Conservation (phyloP, 2,329 filamentous ascomycete genomes). For the Monosporascus sp. region DNA sequence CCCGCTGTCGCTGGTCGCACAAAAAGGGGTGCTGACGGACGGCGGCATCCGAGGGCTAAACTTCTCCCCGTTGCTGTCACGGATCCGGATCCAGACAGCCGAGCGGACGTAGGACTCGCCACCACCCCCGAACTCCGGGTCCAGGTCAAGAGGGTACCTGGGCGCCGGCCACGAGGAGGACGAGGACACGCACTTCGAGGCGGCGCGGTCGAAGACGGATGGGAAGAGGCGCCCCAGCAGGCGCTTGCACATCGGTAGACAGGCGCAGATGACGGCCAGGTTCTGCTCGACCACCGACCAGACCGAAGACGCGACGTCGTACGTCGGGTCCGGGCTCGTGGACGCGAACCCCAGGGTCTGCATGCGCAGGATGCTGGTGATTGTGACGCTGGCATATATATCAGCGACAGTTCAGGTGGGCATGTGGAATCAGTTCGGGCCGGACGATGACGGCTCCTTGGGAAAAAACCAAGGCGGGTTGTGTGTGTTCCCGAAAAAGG, state of each 20-base stretch:
- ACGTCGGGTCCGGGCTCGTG: slow-evolving; percentile 29
- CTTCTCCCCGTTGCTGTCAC: slow-evolving; percentile 23
- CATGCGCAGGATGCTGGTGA: slow-evolving; percentile 37
- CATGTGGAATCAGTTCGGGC: too few relatives aligned
- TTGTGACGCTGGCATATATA: slow-evolving; percentile 23
- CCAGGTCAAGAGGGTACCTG: too few relatives aligned
- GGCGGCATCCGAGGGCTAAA: slow-evolving; percentile 20
- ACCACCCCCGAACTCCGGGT: too few relatives aligned
- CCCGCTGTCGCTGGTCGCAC: slow-evolving; percentile 16
- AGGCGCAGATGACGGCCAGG: slow-evolving; percentile 34
- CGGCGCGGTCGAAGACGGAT: slow-evolving; percentile 19
- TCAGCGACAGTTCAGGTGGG: not conserved
- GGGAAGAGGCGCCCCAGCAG: slow-evolving; percentile 33
- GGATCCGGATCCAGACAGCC: slow-evolving; percentile 26
- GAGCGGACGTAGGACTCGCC: too few relatives aligned
- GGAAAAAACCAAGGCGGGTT: too few relatives aligned
- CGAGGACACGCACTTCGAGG: too few relatives aligned
- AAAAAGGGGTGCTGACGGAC: slow-evolving; percentile 16
- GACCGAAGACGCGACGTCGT: slow-evolving; percentile 31
- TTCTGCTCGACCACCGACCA: slow-evolving; percentile 37
- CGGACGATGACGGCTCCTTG: too few relatives aligned
- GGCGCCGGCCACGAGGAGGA: too few relatives aligned
- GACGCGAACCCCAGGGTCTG: slow-evolving; percentile 35
- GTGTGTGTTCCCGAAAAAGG: not conserved
- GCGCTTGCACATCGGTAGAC: slow-evolving; percentile 35